Evolutionary conservation across 1,139 yeast species (phyloP), one percentile per base, ranked within the genome.

Genomic region (Geotrichum bryndzae): DNA sequence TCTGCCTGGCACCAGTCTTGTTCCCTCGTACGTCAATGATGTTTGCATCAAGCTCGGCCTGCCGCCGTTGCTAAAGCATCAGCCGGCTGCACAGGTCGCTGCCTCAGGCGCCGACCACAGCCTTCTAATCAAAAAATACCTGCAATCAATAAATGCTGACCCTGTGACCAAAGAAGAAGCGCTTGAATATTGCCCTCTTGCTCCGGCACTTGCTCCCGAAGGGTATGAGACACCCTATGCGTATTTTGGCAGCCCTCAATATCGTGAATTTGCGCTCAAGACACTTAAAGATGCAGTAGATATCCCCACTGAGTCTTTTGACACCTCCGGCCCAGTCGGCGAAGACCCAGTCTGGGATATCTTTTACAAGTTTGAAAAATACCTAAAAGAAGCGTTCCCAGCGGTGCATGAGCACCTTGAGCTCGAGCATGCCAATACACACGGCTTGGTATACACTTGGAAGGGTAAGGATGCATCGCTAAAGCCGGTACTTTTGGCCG

Each of bases 401-500:
- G 66, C 76, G 54, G 82, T 87, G 18, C 82, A 83, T 69, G 66
- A 76, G 52, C 69, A 78, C 27, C 73, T 85, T 62, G 76, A 78
- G 59, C 76, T 85, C 41, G 85, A 84, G 57, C 79, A 76, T 48
- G 84, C 88, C 59, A 88, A 89, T 69, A 80, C 83, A 48, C 82
- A 84, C 66, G 94, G 91, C 0, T 76, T 89, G 63, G 80, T 89
- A 22, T 84, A 79, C 70, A 81, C 85, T 33, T 86, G 90, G 87
- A 75, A 82, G 66, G 96, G 96, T 27, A 70, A 82, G 0, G 75
- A 84, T 63, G 54, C 72, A 4, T 64, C 69, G 2, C 76, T 86
- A 68, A 84, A 86, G 71, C 96, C 96, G 5, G 67, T 86, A 15
- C 71, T 89, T 72, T 76, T 88, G 53, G 81, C 86, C 74, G 91